phyloP scores from a whole-genome alignment of 345 rosid genomes.

The Acer negundo region DNA sequence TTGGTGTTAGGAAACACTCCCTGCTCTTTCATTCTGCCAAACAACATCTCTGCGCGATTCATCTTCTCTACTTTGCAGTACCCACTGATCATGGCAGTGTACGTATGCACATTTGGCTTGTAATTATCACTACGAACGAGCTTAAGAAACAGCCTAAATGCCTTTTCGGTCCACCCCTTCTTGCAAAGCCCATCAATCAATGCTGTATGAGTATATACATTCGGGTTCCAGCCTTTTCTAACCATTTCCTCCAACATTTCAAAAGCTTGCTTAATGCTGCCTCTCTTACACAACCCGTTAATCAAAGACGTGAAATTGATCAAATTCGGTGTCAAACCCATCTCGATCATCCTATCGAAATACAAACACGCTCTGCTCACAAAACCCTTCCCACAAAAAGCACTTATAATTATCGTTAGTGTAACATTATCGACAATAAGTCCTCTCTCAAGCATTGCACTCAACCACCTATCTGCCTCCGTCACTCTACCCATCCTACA shows the following conservation, averaged over 20 bases:
- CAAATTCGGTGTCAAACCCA: conserved; percentile 74
- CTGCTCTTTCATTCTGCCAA: conserved; percentile 83
- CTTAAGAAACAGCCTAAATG: conserved; percentile 83
- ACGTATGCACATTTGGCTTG: conserved; percentile 79
- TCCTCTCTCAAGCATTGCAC: conserved; percentile 61
- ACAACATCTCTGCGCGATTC: conserved; percentile 86
- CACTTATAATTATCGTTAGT: conserved; percentile 54
- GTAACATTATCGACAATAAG: conserved; percentile 70
- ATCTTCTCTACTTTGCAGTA: conserved; percentile 80
- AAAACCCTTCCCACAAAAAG: conserved; percentile 63
- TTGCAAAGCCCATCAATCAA: conserved; percentile 85
- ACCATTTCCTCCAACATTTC: conserved; percentile 90
- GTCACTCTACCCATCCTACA: conserved; percentile 58
- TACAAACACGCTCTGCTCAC: conserved; percentile 62
- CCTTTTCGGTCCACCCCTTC: conserved; percentile 95
- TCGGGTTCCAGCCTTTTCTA: conserved; percentile 73
- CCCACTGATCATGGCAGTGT: conserved; percentile 81
- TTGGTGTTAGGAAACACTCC: conserved; percentile 68
- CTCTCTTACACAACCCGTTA: conserved; percentile 75
- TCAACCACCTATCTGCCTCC: conserved; percentile 78
- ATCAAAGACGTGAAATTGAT: conserved; percentile 80
- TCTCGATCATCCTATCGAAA: conserved; percentile 60
- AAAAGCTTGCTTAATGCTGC: conserved; percentile 84
- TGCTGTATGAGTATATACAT: conserved; percentile 77
- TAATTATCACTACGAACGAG: conserved; percentile 75